phyloP scores from a whole-genome alignment of 2,329 filamentous ascomycete species.

The Colletotrichum horii region DNA sequence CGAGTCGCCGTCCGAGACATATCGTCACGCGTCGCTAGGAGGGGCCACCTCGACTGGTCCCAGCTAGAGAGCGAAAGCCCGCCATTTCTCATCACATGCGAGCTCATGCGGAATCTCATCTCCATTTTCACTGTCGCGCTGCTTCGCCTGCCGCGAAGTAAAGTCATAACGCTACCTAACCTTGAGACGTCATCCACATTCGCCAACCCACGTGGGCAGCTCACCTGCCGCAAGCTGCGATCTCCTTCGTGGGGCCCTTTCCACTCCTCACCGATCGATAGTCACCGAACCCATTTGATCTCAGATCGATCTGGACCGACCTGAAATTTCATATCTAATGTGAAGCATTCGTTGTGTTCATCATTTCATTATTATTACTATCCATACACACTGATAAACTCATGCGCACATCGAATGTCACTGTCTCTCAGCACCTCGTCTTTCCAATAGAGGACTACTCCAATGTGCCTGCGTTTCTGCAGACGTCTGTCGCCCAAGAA shows the following conservation, averaged over 20 bases:
- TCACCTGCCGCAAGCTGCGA: neutral
- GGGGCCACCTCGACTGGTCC: neutral
- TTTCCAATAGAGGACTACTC: constrained; percentile 11
- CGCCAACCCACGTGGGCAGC: neutral
- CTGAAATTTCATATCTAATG: neutral
- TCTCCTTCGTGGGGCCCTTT: neutral
- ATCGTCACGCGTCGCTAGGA: neutral
- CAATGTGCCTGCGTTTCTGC: neutral
- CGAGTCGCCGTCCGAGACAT: constrained; percentile 4
- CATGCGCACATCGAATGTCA: neutral
- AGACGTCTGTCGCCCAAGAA: neutral
- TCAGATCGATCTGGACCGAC: neutral
- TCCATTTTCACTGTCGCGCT: neutral
- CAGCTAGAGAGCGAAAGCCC: neutral
- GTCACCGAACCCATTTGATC: neutral
- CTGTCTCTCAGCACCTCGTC: neutral
- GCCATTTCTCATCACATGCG: neutral
- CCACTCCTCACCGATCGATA: neutral
- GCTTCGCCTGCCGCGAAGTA: neutral
- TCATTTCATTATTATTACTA: constrained; percentile 23
- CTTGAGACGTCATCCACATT: neutral
- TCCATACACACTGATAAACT: constrained; percentile 18
- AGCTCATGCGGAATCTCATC: neutral
- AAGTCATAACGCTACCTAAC: neutral
- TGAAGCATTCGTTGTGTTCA: constrained; percentile 1